Percentiles rank a stretch among this genome's conserved stretches.
Conservation (phyloP, 2,329 filamentous ascomycete genomes). For the Microdochium trichocladiopsis region DNA sequence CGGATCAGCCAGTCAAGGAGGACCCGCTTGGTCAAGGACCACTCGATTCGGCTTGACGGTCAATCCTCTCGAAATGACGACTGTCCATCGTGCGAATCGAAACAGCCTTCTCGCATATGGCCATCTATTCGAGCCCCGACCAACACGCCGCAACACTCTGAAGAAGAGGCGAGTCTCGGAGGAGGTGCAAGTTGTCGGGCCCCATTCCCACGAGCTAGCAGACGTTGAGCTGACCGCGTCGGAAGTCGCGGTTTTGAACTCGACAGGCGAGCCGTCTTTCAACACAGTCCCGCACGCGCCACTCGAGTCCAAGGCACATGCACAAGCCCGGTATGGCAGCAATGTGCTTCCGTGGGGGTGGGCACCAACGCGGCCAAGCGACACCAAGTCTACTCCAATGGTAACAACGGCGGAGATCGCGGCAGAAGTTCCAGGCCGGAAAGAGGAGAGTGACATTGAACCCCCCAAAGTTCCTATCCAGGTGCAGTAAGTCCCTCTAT, state of each 20-base stretch:
- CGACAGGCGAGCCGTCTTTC: neutral
- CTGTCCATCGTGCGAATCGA: neutral
- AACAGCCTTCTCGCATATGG: neutral
- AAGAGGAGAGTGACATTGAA: neutral
- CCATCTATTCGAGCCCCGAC: neutral
- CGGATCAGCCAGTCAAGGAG: too few species aligned
- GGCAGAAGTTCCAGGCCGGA: neutral
- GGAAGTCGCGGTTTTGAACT: neutral
- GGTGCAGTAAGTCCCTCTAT: neutral
- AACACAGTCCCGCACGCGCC: neutral
- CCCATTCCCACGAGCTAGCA: neutral
- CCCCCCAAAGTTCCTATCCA: neutral
- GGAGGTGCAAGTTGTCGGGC: neutral
- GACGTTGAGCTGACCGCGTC: neutral
- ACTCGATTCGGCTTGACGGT: neutral
- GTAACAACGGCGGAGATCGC: neutral
- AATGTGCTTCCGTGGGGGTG: neutral
- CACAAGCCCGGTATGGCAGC: neutral
- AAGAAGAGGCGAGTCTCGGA: neutral
- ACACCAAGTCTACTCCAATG: neutral
- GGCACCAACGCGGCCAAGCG: neutral
- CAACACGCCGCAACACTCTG: neutral
- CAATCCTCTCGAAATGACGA: neutral
- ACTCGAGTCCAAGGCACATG: neutral
- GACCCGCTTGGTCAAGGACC: neutral